Percentiles rank a stretch among this genome's conserved stretches.
These are phyloP conservation scores for Phytophthora pluvialis DNA, from an alignment of 352 stramenopile genomes.

Conservation along the genomic window DNA sequence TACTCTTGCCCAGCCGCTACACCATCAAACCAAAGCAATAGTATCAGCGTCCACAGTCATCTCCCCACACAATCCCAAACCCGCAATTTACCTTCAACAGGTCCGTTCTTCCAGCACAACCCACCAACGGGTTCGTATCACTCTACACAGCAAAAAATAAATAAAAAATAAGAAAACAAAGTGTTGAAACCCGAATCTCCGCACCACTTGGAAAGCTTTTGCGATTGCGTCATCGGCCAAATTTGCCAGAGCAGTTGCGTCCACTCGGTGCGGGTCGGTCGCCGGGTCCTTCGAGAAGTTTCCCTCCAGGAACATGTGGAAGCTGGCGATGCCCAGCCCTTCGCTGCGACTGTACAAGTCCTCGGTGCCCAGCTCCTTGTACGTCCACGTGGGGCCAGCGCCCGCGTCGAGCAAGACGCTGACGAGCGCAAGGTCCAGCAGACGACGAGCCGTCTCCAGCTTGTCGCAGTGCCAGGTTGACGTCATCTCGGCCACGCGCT, in stretches of 20 bases:
- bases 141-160: slow-evolving; percentile 29
- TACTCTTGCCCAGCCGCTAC: slow-evolving; percentile 67
- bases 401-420: slow-evolving; percentile 84
- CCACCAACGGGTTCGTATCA: slow-evolving; percentile 77
- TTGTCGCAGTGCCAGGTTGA: slow-evolving; percentile 54
- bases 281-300: slow-evolving; percentile 67
- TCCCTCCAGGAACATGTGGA: slow-evolving; percentile 85
- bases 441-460: slow-evolving; percentile 58
- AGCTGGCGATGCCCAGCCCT: slow-evolving; percentile 80
- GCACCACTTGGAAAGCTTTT: slow-evolving; percentile 85
- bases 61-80: background rate
- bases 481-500: slow-evolving; percentile 60
- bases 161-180: background rate
- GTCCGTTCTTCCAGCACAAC: slow-evolving; percentile 70
- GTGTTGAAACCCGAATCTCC: background rate
- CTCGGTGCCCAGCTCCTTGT: slow-evolving; percentile 70
- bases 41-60: slow-evolving; percentile 3
- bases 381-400: slow-evolving; percentile 74
- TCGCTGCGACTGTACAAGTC: slow-evolving; percentile 77
- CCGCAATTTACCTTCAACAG: slow-evolving; percentile 60
- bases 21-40: slow-evolving; percentile 2
- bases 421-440: slow-evolving; percentile 81
- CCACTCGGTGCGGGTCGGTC: slow-evolving; percentile 52
- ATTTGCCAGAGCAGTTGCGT: slow-evolving; percentile 63
- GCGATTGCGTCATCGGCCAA: slow-evolving; percentile 67